These are phyloP conservation scores for Penicillium psychrofluorescens DNA, from an alignment of 495 filamentous ascomycete species.

Conservation along the genomic window DNA sequence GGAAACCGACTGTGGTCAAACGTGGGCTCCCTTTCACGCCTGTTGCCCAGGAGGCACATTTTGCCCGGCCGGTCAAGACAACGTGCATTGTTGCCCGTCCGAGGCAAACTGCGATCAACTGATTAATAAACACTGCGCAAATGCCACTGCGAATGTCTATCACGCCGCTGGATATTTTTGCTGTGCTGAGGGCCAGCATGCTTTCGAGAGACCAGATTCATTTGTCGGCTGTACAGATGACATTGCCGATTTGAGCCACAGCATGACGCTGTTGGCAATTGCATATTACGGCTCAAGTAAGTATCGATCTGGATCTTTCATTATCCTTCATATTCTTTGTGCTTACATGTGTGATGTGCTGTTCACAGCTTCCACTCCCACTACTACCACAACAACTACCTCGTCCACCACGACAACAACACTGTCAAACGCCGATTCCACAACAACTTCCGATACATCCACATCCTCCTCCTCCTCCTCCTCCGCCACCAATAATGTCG, in stretches of 20 bases:
- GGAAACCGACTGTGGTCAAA: background rate
- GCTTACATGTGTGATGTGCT: too few species aligned
- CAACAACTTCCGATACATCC: background rate
- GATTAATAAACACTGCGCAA: slow-evolving; percentile 1
- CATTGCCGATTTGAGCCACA: background rate
- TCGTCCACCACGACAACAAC: too few species aligned
- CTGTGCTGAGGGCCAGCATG: background rate
- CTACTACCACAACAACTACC: background rate
- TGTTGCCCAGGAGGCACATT: slow-evolving; percentile 1
- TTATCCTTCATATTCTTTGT: background rate
- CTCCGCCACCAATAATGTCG: too few species aligned
- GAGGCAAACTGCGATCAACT: slow-evolving; percentile 1
- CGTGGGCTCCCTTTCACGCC: slow-evolving; percentile 1
- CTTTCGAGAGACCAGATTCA: background rate
- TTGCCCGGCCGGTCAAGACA: background rate
- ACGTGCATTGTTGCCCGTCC: slow-evolving; percentile 1
- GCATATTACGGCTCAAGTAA: background rate
- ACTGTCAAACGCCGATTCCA: background rate
- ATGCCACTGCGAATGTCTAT: slow-evolving; percentile 4
- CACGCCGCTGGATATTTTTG: slow-evolving; percentile 1
- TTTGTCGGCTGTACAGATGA: slow-evolving; percentile 2
- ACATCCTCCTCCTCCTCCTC: background rate
- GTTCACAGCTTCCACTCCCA: background rate
- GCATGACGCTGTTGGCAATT: background rate
- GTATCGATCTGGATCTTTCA: background rate